Conservation (phyloP, 2,329 filamentous ascomycete genomes). For the Curvularia hawaiiensis region DNA sequence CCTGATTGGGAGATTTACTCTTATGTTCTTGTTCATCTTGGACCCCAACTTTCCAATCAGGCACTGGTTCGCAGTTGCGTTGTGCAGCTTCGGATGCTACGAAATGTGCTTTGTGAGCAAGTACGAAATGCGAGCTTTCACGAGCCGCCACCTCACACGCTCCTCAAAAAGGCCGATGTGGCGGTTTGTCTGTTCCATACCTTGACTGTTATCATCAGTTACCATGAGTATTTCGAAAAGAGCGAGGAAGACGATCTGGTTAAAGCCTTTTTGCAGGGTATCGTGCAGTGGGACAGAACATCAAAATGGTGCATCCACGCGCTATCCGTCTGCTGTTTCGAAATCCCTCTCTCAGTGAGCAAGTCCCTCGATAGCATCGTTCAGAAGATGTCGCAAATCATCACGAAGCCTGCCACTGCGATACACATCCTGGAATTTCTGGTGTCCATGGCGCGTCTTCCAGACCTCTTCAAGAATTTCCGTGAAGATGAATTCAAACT, state of each 20-base stretch:
- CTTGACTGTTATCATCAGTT: constrained; percentile 86
- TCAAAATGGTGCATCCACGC: constrained; percentile 95
- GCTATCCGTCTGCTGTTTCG: constrained; percentile 91
- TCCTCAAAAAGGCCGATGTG: constrained; percentile 84
- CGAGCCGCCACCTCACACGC: constrained; percentile 79
- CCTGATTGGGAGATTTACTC: constrained; percentile 92
- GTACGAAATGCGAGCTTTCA: constrained; percentile 77
- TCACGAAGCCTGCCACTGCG: constrained; percentile 88
- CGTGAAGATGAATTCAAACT: constrained; percentile 90
- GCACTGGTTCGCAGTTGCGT: constrained; percentile 78
- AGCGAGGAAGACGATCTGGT: constrained; percentile 89
- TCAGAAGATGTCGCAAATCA: constrained; percentile 93
- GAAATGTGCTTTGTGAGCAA: constrained; percentile 80
- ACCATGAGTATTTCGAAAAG: constrained; percentile 83
- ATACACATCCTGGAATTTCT: constrained; percentile 96
- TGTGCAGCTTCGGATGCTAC: constrained; percentile 74
- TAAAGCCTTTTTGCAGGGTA: constrained; percentile 81
- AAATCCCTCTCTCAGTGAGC: constrained; percentile 84
- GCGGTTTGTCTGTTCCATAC: constrained; percentile 87
- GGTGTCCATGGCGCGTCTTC: constrained; percentile 83
- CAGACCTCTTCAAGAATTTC: constrained; percentile 85
- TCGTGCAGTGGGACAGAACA: constrained; percentile 82
- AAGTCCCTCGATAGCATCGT: constrained; percentile 85
- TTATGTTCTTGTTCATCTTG: constrained; percentile 83
- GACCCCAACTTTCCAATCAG: constrained; percentile 88